A percentile compares a stretch with the other conserved stretches of the same genome.
Conservation (phyloP, 2,329 filamentous ascomycete genomes). For the Epichloe sp. region DNA sequence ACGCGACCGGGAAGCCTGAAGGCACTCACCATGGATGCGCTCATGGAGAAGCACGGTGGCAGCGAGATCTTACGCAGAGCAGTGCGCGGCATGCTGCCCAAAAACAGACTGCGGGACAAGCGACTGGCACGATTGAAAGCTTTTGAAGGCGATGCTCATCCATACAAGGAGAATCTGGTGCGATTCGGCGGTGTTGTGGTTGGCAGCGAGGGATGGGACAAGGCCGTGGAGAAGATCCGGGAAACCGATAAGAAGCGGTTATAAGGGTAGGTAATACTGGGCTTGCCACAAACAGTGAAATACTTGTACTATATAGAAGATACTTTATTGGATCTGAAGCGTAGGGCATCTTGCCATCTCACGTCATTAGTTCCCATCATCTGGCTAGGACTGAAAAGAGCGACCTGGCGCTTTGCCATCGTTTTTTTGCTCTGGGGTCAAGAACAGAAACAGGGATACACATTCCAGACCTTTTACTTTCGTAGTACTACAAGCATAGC, state of each 20-base stretch:
- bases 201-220: slow-evolving; percentile 39
- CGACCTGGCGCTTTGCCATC: too few species aligned
- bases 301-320: background rate
- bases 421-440: too few species aligned
- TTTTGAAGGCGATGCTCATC: slow-evolving; percentile 86
- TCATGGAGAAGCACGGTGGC: slow-evolving; percentile 91
- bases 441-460: background rate
- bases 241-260: slow-evolving; percentile 35
- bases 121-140: slow-evolving; percentile 81
- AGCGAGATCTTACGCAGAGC: slow-evolving; percentile 83
- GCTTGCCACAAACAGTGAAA: background rate
- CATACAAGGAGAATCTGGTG: slow-evolving; percentile 80
- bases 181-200: slow-evolving; percentile 51
- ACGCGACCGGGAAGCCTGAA: slow-evolving; percentile 80
- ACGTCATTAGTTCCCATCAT: too few species aligned
- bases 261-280: slow-evolving; percentile 20
- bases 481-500: background rate
- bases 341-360: background rate
- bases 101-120: slow-evolving; percentile 85
- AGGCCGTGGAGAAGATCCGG: slow-evolving; percentile 36
- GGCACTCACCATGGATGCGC: slow-evolving; percentile 82
- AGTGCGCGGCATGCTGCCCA: slow-evolving; percentile 93
- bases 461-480: background rate
- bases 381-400: too few species aligned
- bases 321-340: background rate